phyloP scores from a whole-genome alignment of 108 stramenopile genomes.

The Conticribra weissflogii region DNA sequence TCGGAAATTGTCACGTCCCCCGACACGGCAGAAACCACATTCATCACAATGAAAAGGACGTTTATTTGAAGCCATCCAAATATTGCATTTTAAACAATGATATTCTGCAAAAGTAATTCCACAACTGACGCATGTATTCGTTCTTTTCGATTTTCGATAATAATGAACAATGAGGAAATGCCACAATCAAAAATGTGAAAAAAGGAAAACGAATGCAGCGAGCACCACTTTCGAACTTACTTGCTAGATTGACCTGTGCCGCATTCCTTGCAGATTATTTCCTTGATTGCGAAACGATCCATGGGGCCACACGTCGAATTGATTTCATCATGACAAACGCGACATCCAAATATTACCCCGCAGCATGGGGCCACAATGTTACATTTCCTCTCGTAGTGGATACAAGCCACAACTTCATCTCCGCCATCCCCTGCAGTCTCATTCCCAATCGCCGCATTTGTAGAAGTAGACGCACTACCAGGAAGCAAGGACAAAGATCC shows the following conservation, averaged over 20 bases:
- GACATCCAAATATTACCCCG: slow-evolving; percentile 69
- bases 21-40: slow-evolving; percentile 58
- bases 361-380: slow-evolving; percentile 86
- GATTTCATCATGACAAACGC: slow-evolving; percentile 87
- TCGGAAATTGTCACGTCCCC: slow-evolving; percentile 41
- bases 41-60: slow-evolving; percentile 47
- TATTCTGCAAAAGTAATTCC: slow-evolving; percentile 40
- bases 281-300: slow-evolving; percentile 77
- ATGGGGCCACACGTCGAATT: slow-evolving; percentile 71
- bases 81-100: slow-evolving; percentile 48
- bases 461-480: no score
- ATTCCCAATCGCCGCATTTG: background rate
- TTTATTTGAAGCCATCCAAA: slow-evolving; percentile 49
- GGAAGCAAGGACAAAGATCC: background rate
- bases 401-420: slow-evolving; percentile 52
- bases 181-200: background rate
- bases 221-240: slow-evolving; percentile 16
- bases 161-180: background rate
- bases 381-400: slow-evolving; percentile 86
- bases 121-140: slow-evolving; percentile 32
- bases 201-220: background rate
- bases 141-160: slow-evolving; percentile 1
- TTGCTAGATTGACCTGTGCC: slow-evolving; percentile 58
- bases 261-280: slow-evolving; percentile 82
- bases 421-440: background rate